Base-by-base conservation (phyloP, 2,329 filamentous ascomycete genomes). In the Pyricularia sp. region DNA sequence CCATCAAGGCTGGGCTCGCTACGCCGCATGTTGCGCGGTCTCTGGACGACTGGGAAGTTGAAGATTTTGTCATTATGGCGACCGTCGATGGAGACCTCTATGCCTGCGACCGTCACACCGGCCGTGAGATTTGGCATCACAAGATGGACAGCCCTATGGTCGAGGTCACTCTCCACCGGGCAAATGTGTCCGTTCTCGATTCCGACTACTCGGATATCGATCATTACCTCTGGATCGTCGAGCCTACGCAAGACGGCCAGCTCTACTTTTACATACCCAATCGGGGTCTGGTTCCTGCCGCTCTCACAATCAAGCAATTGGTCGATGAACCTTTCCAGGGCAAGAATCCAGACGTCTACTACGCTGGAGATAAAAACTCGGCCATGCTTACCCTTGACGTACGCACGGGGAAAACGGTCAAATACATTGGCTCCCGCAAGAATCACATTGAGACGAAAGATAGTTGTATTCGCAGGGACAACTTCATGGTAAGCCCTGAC, bases 61-160 rank as follows among this genome's bases (percentile, higher is more conserved):
- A 98, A 92, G 94, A 98, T 85, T 97, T 97, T 88, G 92, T 98
- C 83, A 92, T 99, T 85, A 86, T 99, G 91, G 94, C 95, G 92
- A 98, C 95, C 87, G 92, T 98, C 88, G 94, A 98, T 85, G 95
- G 95, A 85, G 92, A 93, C 79, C 88, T 98, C 76, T 92, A 97
- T 82, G 94, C 94, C 78, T 89, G 89, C 79, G 93, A 97, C 82
- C 88, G 95, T 76, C 91, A 90, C 78, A 95, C 91, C 68, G 95
- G 95, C 74, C 86, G 90, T 72, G 86, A 91, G 74, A 90, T 90
- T 77, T 98, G 95, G 95, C 90, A 91, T 76, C 85, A 97, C 71
- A 88, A 93, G 79, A 88, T 91, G 71, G 91, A 93, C 74, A 88
- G 90, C 74, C 92, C 94, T 73, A 94, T 97, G 88, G 90, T 98